Conservation (phyloP, 345 rosid species). For the Hibiscus trionum region DNA sequence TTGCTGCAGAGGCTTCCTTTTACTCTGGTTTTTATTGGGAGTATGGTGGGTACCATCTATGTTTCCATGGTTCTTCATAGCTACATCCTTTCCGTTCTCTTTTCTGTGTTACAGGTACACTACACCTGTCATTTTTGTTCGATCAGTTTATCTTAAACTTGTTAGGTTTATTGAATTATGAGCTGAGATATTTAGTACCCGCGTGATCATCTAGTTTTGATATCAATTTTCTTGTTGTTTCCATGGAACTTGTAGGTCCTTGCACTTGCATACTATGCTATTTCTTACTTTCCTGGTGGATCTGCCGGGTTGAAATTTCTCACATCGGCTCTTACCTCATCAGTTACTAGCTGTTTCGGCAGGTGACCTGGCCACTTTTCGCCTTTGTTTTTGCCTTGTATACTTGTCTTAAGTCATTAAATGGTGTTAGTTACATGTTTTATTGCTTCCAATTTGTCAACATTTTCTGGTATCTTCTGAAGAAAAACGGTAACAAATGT, state of each 20-base stretch:
- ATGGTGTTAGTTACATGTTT: not conserved
- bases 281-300: constrained; percentile 78
- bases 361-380: constrained; percentile 26
- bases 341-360: constrained; percentile 51
- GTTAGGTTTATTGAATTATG: not conserved
- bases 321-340: constrained; percentile 47
- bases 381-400: not conserved
- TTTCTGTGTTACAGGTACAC: constrained; percentile 79
- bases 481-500: not conserved
- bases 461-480: not conserved
- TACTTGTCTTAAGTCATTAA: not conserved
- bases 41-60: constrained; percentile 83
- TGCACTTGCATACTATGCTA: constrained; percentile 55
- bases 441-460: not conserved
- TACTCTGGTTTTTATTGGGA: constrained; percentile 69
- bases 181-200: not conserved
- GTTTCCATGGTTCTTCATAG: constrained; percentile 95
- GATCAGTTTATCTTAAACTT: not conserved
- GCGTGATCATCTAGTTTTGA: not conserved
- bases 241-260: constrained; percentile 34
- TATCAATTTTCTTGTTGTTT: not conserved
- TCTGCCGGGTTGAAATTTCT: constrained; percentile 58
- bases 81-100: constrained; percentile 82
- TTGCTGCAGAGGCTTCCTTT: constrained; percentile 78
- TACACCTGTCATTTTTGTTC: not conserved